Percentiles rank a stretch among this genome's conserved stretches.
phyloP scores from a whole-genome alignment of 805 yeast genomes.

The Starmera quercuum region DNA sequence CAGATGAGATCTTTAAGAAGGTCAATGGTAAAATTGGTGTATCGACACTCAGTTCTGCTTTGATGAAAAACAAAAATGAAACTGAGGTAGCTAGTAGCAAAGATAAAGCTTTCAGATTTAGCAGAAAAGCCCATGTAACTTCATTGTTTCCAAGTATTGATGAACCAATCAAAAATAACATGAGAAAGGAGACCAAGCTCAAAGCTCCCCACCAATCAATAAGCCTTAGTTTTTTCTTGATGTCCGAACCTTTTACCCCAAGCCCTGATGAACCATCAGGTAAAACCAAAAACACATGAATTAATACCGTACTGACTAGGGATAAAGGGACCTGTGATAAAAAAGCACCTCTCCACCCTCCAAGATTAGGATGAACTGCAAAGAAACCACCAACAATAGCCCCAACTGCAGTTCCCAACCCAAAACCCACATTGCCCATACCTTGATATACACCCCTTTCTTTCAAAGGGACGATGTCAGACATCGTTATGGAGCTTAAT shows the following conservation, averaged over 20 bases:
- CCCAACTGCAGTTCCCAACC: conserved; percentile 70
- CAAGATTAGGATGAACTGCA: conserved; percentile 23
- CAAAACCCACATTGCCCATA: conserved; percentile 65
- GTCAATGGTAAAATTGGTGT: conserved; percentile 60
- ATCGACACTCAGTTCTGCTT: conserved; percentile 32
- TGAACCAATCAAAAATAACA: conserved; percentile 40
- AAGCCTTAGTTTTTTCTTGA: conserved; percentile 39
- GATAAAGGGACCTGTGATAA: conserved; percentile 46
- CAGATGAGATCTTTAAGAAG: conserved; percentile 48
- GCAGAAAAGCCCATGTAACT: not conserved
- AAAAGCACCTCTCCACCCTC: conserved; percentile 48
- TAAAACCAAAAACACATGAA: conserved; percentile 31
- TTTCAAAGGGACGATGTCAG: conserved; percentile 71
- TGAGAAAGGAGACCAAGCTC: conserved; percentile 35
- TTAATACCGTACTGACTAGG: conserved; percentile 32
- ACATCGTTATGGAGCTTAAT: conserved; percentile 63
- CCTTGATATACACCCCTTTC: conserved; percentile 83
- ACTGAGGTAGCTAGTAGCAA: conserved; percentile 24
- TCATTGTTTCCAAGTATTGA: conserved; percentile 40
- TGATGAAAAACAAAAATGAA: conserved; percentile 34
- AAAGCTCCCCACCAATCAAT: conserved; percentile 50
- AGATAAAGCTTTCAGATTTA: conserved; percentile 7
- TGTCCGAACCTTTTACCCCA: conserved; percentile 36
- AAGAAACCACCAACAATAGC: conserved; percentile 56
- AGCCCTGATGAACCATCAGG: conserved; percentile 44